Evolutionary conservation across 2,329 filamentous ascomycete genomes (phyloP).

Genomic region (Fusarium cicatricum): DNA sequence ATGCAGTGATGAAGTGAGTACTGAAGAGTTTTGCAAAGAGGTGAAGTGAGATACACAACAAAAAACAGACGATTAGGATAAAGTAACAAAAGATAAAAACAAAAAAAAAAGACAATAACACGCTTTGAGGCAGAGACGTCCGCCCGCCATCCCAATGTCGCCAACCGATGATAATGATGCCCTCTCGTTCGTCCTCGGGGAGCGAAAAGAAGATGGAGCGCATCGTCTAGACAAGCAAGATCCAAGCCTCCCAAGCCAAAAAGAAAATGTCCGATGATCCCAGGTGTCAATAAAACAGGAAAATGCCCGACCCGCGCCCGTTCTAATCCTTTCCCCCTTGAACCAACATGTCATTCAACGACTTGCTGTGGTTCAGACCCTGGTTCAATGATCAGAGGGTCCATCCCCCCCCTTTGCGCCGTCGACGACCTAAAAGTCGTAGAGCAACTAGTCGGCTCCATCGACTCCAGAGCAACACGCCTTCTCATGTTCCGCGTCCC

Average conservation of each 20-base stretch:
- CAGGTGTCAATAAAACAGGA: no score
- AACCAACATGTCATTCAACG: background rate
- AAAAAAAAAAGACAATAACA: constrained; percentile 26
- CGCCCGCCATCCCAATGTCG: constrained; percentile 9
- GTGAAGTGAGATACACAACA: no score
- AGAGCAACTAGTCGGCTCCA: background rate
- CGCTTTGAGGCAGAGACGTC: constrained; percentile 15
- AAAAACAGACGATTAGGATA: background rate
- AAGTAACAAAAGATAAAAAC: background rate
- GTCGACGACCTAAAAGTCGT: constrained; percentile 24
- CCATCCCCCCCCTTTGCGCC: constrained; percentile 17
- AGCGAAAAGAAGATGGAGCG: constrained; percentile 14
- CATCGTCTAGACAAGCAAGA: constrained; percentile 28
- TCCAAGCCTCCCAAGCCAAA: constrained; percentile 8
- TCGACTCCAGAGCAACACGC: no score
- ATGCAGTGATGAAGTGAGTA: constrained; percentile 4
- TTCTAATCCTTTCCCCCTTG: background rate
- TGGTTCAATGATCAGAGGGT: no score
- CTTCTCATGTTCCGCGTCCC: constrained; percentile 18
- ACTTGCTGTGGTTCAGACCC: no score
- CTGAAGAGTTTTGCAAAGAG: no score
- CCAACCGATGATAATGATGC: constrained; percentile 25
- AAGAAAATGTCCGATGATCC: background rate
- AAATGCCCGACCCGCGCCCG: no score
- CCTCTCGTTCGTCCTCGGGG: constrained; percentile 25